Conservation (phyloP, 176 grass and related monocot species). For the Oryza glaberrima region DNA sequence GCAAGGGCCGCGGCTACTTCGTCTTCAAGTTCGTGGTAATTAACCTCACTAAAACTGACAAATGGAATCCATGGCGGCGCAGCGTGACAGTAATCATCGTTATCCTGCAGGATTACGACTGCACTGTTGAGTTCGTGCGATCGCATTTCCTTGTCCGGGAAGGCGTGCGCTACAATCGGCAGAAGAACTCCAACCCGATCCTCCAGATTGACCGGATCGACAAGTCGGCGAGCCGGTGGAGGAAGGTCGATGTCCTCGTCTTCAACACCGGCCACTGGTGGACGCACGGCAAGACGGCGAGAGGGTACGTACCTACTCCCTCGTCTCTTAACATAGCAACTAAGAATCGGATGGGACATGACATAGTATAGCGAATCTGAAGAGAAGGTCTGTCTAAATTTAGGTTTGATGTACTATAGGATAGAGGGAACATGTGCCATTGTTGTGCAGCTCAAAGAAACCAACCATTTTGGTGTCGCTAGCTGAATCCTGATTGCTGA, state of each 20-base stretch:
- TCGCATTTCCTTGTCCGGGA: constrained; percentile 94
- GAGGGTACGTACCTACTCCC: constrained; percentile 49
- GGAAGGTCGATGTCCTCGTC: constrained; percentile 73
- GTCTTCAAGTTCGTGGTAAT: constrained; percentile 90
- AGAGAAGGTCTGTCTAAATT: too few species aligned
- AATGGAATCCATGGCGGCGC: neutral
- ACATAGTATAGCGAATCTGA: too few species aligned
- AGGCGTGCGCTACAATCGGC: constrained; percentile 71
- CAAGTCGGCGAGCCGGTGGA: constrained; percentile 86
- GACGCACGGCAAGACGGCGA: constrained; percentile 94
- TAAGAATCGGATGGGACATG: too few species aligned
- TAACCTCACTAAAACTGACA: neutral
- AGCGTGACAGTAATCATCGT: neutral
- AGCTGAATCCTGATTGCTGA: neutral
- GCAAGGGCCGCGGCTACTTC: constrained; percentile 91
- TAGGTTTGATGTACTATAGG: too few species aligned
- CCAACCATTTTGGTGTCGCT: neutral
- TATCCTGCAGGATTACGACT: constrained; percentile 65
- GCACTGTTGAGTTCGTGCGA: constrained; percentile 87
- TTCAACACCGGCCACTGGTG: constrained; percentile 99
- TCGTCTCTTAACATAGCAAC: neutral
- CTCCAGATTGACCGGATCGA: constrained; percentile 82
- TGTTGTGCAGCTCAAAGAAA: neutral
- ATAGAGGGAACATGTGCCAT: neutral
- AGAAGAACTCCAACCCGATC: constrained; percentile 75